These are phyloP conservation scores for Candida odintsovae DNA, from an alignment of 805 yeast genomes.

Conservation along the genomic window DNA sequence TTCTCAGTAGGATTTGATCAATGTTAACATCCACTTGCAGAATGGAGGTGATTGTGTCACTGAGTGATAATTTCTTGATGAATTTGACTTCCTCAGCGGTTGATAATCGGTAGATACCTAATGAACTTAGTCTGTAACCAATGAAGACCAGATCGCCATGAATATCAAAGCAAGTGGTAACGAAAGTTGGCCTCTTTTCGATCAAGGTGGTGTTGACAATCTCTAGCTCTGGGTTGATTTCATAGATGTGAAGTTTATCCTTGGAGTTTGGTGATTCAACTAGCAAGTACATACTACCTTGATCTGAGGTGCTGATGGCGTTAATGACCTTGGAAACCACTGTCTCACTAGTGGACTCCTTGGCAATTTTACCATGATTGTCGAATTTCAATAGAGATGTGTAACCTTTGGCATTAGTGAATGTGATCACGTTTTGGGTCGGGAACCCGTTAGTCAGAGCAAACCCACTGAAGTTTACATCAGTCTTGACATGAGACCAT, in stretches of 20 bases:
- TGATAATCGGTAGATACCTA: constrained; percentile 47
- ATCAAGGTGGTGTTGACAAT: constrained; percentile 17
- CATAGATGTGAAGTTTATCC: constrained; percentile 43
- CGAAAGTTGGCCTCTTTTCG: constrained; percentile 44
- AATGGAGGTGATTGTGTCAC: constrained; percentile 65
- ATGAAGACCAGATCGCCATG: constrained; percentile 43
- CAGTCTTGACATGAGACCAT: constrained; percentile 27
- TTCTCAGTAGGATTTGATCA: constrained; percentile 24
- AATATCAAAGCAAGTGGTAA: constrained; percentile 50
- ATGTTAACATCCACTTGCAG: constrained; percentile 28
- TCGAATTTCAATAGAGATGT: constrained; percentile 38
- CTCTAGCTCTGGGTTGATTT: constrained; percentile 28
- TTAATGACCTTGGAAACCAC: constrained; percentile 45
- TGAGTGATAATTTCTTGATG: constrained; percentile 46
- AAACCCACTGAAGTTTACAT: constrained; percentile 30
- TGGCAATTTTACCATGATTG: constrained; percentile 26
- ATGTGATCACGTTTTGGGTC: constrained; percentile 27
- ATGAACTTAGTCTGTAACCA: constrained; percentile 68
- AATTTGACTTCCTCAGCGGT: constrained; percentile 20
- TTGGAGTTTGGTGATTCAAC: constrained; percentile 66
- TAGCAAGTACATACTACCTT: constrained; percentile 32
- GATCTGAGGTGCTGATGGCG: constrained; percentile 30
- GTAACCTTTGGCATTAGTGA: constrained; percentile 37
- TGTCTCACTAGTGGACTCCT: constrained; percentile 19
- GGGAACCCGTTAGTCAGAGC: constrained; percentile 38